These are phyloP conservation scores for Flaveria trinervia DNA, from an alignment of 129 eudicot species.

Conservation along the genomic window DNA sequence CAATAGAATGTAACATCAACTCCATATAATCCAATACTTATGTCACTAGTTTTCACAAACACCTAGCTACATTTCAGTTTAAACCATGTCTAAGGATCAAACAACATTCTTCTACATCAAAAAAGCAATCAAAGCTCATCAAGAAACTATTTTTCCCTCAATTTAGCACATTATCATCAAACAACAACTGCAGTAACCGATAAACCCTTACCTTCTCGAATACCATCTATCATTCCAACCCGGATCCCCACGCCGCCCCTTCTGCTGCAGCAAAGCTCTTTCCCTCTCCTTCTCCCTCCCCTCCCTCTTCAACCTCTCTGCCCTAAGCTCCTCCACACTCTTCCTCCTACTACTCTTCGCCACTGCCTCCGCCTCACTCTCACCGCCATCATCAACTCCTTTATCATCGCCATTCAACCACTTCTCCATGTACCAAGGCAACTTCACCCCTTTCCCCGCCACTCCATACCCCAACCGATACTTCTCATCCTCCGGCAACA, in stretches of 20 bases:
- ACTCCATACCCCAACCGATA: conserved; percentile 87
- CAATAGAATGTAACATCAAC: neutral
- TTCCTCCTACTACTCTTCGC: conserved; percentile 48
- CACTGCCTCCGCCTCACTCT: conserved; percentile 10
- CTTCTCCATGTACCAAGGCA: conserved; percentile 86
- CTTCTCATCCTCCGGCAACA: conserved; percentile 86
- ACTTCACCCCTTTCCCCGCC: conserved; percentile 86
- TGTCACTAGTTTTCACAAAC: too few species aligned
- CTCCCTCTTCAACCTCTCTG: conserved; percentile 92
- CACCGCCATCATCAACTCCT: conserved; percentile 23
- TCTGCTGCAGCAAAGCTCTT: conserved; percentile 54
- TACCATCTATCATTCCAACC: conserved; percentile 38
- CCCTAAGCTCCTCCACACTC: conserved; percentile 75
- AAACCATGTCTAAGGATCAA: neutral
- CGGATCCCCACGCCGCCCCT: conserved; percentile 29
- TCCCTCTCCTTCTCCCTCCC: conserved; percentile 76
- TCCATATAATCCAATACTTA: neutral
- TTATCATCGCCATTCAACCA: conserved; percentile 14
- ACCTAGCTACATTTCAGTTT: too few species aligned
- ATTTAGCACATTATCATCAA: neutral
- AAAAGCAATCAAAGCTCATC: neutral
- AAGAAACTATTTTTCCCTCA: neutral
- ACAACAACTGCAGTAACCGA: neutral
- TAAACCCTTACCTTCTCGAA: conserved; percentile 42
- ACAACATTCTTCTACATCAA: neutral